Percentiles rank a stretch among this genome's conserved stretches.
phyloP scores from a whole-genome alignment of 1,284 basidiomycete genomes.

The Fistulina hepatica region DNA sequence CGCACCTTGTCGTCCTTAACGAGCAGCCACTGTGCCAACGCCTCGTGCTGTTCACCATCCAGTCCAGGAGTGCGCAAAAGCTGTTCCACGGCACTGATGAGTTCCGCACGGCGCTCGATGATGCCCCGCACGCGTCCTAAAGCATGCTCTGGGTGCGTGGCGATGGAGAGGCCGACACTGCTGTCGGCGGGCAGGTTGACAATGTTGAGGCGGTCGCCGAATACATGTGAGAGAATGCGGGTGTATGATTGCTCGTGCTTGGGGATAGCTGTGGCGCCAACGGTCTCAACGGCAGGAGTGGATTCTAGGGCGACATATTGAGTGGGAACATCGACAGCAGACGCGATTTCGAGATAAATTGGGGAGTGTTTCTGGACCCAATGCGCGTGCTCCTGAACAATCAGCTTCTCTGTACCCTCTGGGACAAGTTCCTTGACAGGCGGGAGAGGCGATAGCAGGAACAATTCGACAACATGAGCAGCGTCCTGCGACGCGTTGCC shows the following conservation, averaged over 20 bases:
- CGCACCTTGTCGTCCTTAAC: slow-evolving; percentile 47
- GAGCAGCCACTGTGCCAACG: slow-evolving; percentile 69
- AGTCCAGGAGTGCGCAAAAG: slow-evolving; percentile 41
- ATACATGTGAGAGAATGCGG: slow-evolving; percentile 77
- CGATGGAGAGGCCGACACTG: slow-evolving; percentile 52
- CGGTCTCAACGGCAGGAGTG: no score
- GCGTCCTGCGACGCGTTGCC: no score
- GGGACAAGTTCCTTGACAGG: no score
- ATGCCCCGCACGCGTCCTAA: slow-evolving; percentile 84
- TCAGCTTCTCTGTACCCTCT: no score
- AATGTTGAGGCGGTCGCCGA: slow-evolving; percentile 75
- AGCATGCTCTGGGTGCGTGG: slow-evolving; percentile 89
- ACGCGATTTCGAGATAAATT: slow-evolving; percentile 37
- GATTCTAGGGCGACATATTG: no score
- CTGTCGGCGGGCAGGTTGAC: slow-evolving; percentile 76
- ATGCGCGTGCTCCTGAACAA: no score
- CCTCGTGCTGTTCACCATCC: slow-evolving; percentile 51
- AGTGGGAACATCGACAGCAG: slow-evolving; percentile 24
- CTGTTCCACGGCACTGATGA: slow-evolving; percentile 52
- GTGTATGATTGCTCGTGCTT: slow-evolving; percentile 90
- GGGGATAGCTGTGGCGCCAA: slow-evolving; percentile 48
- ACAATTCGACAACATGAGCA: no score
- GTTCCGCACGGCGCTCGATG: slow-evolving; percentile 57
- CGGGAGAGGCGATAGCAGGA: no score
- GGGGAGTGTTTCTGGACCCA: no score